phyloP scores from a whole-genome alignment of 441 rosid genomes.

The Gossypium armourianum region DNA sequence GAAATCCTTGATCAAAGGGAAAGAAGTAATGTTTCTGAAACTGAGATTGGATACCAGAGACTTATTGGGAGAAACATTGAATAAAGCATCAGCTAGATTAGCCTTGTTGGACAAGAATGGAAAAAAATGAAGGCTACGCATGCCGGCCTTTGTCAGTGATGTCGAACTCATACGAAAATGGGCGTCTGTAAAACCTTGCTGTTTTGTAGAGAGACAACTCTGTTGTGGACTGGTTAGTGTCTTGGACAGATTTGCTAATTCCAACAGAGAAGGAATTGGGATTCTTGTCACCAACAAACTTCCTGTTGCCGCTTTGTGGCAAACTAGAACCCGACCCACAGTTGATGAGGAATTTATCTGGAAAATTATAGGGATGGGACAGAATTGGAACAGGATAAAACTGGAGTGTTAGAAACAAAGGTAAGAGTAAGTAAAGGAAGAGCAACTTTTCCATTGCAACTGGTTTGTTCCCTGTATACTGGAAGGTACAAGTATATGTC shows the following conservation, averaged over 20 bases:
- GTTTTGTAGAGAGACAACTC: slow-evolving; percentile 30
- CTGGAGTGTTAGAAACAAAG: slow-evolving; percentile 13
- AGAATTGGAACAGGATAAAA: slow-evolving; percentile 6
- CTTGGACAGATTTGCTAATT: slow-evolving; percentile 11
- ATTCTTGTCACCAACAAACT: slow-evolving; percentile 28
- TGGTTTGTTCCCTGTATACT: too few relatives aligned
- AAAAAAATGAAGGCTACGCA: slow-evolving; percentile 42
- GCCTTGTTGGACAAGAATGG: slow-evolving; percentile 13
- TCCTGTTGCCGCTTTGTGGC: neutral
- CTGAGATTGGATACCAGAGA: slow-evolving; percentile 26
- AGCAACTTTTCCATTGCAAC: slow-evolving; percentile 9
- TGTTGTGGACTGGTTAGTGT: slow-evolving; percentile 5
- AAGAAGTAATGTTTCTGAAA: neutral
- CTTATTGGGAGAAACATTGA: slow-evolving; percentile 32
- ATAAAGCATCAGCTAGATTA: slow-evolving; percentile 27
- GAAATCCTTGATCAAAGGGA: slow-evolving; percentile 21
- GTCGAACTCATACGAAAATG: slow-evolving; percentile 23
- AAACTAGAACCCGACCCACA: slow-evolving; percentile 33
- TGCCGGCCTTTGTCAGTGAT: slow-evolving; percentile 24
- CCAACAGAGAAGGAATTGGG: slow-evolving; percentile 21
- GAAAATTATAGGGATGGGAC: slow-evolving; percentile 16
- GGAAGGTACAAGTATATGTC: too few relatives aligned
- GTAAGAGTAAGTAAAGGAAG: neutral
- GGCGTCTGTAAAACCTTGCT: slow-evolving; percentile 30
- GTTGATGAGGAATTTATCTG: slow-evolving; percentile 32